Evolutionary conservation across 108 stramenopile species (phyloP).

Genomic region (Nitzschia sp.): DNA sequence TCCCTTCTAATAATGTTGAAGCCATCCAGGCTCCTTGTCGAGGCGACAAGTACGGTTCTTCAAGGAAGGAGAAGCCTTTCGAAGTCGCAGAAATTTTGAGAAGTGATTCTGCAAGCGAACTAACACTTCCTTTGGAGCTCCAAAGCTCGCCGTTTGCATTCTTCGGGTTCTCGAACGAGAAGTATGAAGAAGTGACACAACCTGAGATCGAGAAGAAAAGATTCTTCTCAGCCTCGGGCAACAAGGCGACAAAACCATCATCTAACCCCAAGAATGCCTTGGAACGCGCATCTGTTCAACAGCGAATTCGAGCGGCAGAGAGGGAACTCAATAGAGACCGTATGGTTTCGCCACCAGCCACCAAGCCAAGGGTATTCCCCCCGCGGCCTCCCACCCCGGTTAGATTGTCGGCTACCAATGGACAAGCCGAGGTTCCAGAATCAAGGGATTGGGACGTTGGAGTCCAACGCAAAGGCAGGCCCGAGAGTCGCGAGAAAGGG

Average conservation of each 20-base stretch:
- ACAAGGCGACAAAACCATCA: background rate
- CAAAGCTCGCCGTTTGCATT: background rate
- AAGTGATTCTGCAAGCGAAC: background rate
- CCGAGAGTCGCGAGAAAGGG: background rate
- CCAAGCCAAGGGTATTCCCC: background rate
- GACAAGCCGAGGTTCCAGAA: too few species aligned
- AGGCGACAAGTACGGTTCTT: too few species aligned
- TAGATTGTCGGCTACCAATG: too few species aligned
- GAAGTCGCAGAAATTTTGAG: background rate
- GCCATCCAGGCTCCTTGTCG: too few species aligned
- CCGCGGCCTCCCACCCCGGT: too few species aligned
- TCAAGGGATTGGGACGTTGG: background rate
- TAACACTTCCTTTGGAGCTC: background rate
- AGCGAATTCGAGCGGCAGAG: background rate
- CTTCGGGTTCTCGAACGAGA: background rate
- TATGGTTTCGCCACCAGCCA: background rate
- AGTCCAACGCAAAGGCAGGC: background rate
- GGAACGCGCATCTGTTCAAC: background rate
- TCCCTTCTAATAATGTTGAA: background rate
- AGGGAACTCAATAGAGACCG: too few species aligned
- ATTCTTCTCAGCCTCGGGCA: too few species aligned
- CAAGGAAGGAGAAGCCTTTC: background rate
- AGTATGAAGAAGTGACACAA: background rate
- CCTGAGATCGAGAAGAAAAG: slow-evolving; percentile 1
- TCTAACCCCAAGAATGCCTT: background rate